Conservation (phyloP, 2,329 filamentous ascomycete species). For the Cercospora sp. region DNA sequence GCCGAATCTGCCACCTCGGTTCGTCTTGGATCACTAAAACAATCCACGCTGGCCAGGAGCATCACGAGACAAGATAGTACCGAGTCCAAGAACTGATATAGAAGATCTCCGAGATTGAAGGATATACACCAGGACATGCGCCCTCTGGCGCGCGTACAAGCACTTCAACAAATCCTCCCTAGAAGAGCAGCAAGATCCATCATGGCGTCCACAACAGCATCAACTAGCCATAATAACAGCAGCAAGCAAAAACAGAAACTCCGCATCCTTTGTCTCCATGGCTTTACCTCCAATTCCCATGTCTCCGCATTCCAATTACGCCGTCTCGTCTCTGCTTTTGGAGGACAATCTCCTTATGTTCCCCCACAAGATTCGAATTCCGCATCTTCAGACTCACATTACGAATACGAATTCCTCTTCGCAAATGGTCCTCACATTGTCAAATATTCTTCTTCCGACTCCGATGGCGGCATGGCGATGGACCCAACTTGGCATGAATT, state of each 20-base stretch:
- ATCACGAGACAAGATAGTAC: not conserved
- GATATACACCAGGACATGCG: not conserved
- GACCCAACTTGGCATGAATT: constrained; percentile 27
- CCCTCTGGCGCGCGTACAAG: not conserved
- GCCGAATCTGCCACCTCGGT: not conserved
- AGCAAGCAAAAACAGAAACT: not conserved
- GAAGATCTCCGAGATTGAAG: not conserved
- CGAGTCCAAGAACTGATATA: not conserved
- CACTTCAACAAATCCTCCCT: not conserved
- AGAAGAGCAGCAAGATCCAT: not conserved
- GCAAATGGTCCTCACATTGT: constrained; percentile 27
- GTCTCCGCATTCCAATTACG: constrained; percentile 28
- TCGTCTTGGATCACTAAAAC: not conserved
- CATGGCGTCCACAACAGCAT: not conserved
- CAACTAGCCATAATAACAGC: not conserved
- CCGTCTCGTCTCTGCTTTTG: constrained; percentile 21
- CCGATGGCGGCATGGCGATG: constrained; percentile 21
- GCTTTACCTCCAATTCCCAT: constrained; percentile 27
- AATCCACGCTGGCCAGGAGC: not conserved
- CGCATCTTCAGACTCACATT: not conserved
- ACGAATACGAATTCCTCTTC: constrained; percentile 26
- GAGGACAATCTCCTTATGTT: not conserved
- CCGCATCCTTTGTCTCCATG: constrained; percentile 28
- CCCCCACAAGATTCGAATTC: not conserved
- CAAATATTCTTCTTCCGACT: constrained; percentile 5